Evolutionary conservation across 73 alveolate species (phyloP), one percentile per base, ranked within the genome.

Genomic region (Paramecium caudatum): DNA sequence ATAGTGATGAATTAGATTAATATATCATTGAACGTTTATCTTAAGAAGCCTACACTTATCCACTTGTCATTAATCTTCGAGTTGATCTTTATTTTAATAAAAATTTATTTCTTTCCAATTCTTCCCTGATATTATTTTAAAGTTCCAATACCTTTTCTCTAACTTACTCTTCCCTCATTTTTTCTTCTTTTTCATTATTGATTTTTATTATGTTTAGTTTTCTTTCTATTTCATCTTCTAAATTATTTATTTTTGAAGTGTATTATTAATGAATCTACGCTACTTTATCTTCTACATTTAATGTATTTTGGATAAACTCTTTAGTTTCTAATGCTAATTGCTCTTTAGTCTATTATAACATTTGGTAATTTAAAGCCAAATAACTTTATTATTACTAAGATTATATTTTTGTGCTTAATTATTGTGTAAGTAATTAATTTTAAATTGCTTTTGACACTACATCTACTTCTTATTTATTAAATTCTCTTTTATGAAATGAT

Each of bases 401-500:
- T 8, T 27, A 27, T 10, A 55, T 25, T 23, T 55, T 55, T 9
- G 23, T 55, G 30, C 80, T 55, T 27, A 55, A 55, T 55, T 55
- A 10, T 10, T 55, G 16, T 55, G 80, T 55, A 6, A 55, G 30
- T 23, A 55, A 55, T 21, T 55, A 43, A 55, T 55, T 55, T 0
- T 55, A 8, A 13, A 55, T 10, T 2, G 80, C 80, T 55, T 55
- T 7, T 27, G 23, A 27, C 8, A 55, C 30, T 27, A 12, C 13
- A 55, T 55, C 37, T 4, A 55, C 80, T 27, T 55, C 80, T 55
- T 55, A 8, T 23, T 23, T 55, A 23, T 55, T 55, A 8, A 55
- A 55, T 55, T 55, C 80, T 21, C 46, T 27, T 55, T 55, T 55
- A 55, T 55, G 80, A 55, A 27, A 55, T 55, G 23, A 23, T 23